Percentiles rank a stretch among this genome's conserved stretches.
Evolutionary conservation across 129 eudicot species (phyloP).

Genomic region (Pittosporum tobira): DNA sequence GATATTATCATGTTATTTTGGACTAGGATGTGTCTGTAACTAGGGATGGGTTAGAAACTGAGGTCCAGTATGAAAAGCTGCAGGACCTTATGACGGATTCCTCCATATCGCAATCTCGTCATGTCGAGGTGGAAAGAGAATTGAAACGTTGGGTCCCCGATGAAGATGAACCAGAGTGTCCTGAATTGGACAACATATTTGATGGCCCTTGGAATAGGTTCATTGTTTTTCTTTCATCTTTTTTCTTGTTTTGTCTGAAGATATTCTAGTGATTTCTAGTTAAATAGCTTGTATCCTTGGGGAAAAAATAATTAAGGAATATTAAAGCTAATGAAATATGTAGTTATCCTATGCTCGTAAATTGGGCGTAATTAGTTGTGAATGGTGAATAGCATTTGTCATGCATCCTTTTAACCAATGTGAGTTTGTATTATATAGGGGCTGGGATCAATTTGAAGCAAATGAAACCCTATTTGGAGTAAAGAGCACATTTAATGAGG

Average conservation of each 20-base stretch:
- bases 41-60: slow-evolving; percentile 54
- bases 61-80: slow-evolving; percentile 44
- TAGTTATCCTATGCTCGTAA: too few species aligned
- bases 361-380: neutral
- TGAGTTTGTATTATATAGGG: slow-evolving; percentile 31
- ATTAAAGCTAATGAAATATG: too few species aligned
- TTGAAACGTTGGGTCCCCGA: slow-evolving; percentile 92
- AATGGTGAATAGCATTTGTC: neutral
- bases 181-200: slow-evolving; percentile 82
- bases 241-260: neutral
- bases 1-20: too few species aligned
- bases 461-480: slow-evolving; percentile 90
- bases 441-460: slow-evolving; percentile 96
- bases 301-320: too few species aligned
- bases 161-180: slow-evolving; percentile 51
- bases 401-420: slow-evolving; percentile 8
- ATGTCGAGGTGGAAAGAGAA: slow-evolving; percentile 67
- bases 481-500: slow-evolving; percentile 90
- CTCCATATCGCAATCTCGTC: slow-evolving; percentile 71
- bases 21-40: slow-evolving; percentile 69
- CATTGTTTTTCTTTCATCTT: neutral
- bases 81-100: slow-evolving; percentile 88
- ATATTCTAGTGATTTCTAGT: neutral
- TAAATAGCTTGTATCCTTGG: neutral
- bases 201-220: slow-evolving; percentile 90